Conservation (phyloP, 2,329 filamentous ascomycete genomes). For the Trichoderma atroviride region DNA sequence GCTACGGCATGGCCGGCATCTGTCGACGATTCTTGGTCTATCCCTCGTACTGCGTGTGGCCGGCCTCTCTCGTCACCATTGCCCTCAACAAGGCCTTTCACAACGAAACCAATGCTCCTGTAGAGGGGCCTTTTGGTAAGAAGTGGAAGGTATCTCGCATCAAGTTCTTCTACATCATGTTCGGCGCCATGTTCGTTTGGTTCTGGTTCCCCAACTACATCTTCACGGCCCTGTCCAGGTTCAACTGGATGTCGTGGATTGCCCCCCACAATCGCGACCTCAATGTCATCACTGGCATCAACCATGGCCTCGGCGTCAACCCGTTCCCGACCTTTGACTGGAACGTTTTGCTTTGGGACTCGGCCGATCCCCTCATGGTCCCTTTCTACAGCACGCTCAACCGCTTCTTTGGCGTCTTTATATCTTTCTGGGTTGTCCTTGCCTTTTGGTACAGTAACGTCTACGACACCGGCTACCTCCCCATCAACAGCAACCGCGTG, state of each 20-base stretch:
- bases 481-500: constrained; percentile 55
- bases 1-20: constrained; percentile 62
- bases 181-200: constrained; percentile 58
- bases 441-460: constrained; percentile 62
- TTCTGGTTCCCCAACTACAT: constrained; percentile 63
- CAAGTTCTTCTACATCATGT: constrained; percentile 55
- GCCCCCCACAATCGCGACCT: constrained; percentile 49
- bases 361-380: constrained; percentile 50
- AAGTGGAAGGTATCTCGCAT: constrained; percentile 53
- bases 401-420: constrained; percentile 59
- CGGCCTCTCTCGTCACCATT: constrained; percentile 57
- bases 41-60: constrained; percentile 61
- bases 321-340: constrained; percentile 53
- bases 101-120: constrained; percentile 45
- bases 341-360: constrained; percentile 50
- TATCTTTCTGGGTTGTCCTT: constrained; percentile 57
- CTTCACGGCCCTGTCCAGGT: constrained; percentile 54
- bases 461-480: constrained; percentile 59
- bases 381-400: constrained; percentile 65
- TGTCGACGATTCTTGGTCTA: constrained; percentile 58
- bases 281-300: constrained; percentile 48
- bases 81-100: constrained; percentile 59
- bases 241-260: constrained; percentile 63
- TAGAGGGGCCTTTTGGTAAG: constrained; percentile 47
- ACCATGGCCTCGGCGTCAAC: constrained; percentile 51